Evolutionary conservation across 1,284 basidiomycete species (phyloP).

Genomic region (Crucibulum cyathiforme): DNA sequence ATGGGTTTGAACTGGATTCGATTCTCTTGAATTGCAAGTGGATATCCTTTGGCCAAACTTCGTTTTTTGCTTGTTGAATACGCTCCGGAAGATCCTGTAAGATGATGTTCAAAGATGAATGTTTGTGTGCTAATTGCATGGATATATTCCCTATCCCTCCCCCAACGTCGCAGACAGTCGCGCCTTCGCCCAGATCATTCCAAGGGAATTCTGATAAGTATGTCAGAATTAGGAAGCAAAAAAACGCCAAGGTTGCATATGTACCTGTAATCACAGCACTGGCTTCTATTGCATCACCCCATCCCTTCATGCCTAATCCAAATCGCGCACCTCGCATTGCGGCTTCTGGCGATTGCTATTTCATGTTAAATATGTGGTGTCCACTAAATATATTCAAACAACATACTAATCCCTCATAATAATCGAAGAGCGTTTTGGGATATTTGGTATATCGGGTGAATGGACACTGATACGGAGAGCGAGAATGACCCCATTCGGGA

Average conservation of each 20-base stretch:
- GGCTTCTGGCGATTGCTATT: background rate
- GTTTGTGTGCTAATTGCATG: conserved; percentile 44
- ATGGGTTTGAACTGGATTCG: conserved; percentile 45
- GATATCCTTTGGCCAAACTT: conserved; percentile 40
- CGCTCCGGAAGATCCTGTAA: conserved; percentile 53
- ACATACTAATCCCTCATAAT: conserved; percentile 10
- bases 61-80: conserved; percentile 39
- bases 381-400: too few relatives aligned
- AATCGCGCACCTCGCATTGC: conserved; percentile 22
- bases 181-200: conserved; percentile 38
- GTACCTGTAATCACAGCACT: conserved; percentile 21
- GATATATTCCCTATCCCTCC: conserved; percentile 50
- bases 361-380: background rate
- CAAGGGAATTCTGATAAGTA: conserved; percentile 50
- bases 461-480: conserved; percentile 16
- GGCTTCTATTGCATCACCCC: conserved; percentile 22
- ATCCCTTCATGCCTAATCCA: conserved; percentile 32
- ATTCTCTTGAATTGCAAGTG: conserved; percentile 37
- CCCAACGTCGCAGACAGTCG: conserved; percentile 55
- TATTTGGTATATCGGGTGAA: conserved; percentile 18
- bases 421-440: conserved; percentile 15
- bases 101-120: conserved; percentile 47
- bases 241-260: conserved; percentile 2
- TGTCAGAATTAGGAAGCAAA: background rate
- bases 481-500: conserved; percentile 22